Evolutionary conservation across 768 basidiomycete species (phyloP).

Genomic region (Podaxis sp.): DNA sequence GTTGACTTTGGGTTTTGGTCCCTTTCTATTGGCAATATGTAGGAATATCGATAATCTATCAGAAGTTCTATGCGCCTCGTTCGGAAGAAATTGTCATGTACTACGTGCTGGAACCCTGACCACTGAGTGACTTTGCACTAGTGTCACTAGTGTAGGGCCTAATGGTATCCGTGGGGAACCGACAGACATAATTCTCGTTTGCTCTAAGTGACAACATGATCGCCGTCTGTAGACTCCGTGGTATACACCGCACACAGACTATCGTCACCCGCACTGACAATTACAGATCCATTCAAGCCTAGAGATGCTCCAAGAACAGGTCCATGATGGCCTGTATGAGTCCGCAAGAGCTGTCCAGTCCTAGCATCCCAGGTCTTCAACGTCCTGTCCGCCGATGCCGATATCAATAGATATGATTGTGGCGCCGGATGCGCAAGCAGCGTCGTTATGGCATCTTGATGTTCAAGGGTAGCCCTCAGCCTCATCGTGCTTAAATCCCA

Average conservation of each 20-base stretch:
- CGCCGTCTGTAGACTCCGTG: conserved; percentile 49
- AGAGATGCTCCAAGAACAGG: conserved; percentile 76
- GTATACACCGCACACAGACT: conserved; percentile 82
- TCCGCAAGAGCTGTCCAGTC: conserved; percentile 72
- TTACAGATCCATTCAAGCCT: conserved; percentile 64
- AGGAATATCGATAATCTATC: too few relatives aligned
- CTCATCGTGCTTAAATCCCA: conserved; percentile 93
- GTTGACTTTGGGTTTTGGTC: too few relatives aligned
- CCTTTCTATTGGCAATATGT: too few relatives aligned
- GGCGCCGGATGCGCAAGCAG: conserved; percentile 74
- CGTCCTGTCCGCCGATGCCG: conserved; percentile 83
- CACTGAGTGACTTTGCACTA: too few relatives aligned
- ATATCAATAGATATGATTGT: conserved; percentile 74
- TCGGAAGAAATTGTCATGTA: too few relatives aligned
- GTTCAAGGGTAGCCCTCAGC: conserved; percentile 76
- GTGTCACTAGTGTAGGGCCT: neutral
- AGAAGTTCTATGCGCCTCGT: too few relatives aligned
- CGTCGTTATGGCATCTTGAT: conserved; percentile 85
- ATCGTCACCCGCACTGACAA: conserved; percentile 91
- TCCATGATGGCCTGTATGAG: conserved; percentile 81
- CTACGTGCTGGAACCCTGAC: too few relatives aligned
- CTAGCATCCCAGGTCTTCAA: conserved; percentile 93
- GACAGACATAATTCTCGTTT: neutral
- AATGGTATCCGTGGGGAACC: neutral
- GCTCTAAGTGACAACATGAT: conserved; percentile 11